These are phyloP conservation scores for Ramaria rubella DNA, from an alignment of 768 basidiomycete genomes.

Conservation along the genomic window DNA sequence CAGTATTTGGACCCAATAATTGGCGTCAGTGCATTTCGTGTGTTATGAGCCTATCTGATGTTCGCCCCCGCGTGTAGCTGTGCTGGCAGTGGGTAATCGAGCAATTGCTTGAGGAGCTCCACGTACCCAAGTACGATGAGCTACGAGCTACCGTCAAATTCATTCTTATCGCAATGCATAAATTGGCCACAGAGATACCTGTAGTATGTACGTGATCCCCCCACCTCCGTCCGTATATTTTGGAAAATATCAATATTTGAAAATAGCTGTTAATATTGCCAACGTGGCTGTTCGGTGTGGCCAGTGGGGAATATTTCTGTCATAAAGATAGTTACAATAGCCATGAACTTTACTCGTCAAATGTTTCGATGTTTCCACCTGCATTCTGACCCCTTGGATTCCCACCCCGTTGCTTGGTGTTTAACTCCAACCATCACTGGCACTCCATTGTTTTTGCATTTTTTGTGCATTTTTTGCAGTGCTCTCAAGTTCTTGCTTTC, in stretches of 20 bases:
- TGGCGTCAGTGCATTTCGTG: neutral
- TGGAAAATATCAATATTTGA: neutral
- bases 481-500: too few species aligned
- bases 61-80: neutral
- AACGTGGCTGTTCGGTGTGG: neutral
- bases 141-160: neutral
- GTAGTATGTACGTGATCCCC: neutral
- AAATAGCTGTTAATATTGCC: neutral
- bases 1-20: neutral
- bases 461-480: too few species aligned
- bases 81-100: neutral
- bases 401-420: too few species aligned
- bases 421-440: too few species aligned
- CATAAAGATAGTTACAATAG: too few species aligned
- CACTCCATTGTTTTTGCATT: too few species aligned
- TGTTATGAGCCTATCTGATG: neutral
- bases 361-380: too few species aligned
- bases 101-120: neutral
- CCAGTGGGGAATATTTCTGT: neutral
- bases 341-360: too few species aligned
- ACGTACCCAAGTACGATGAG: neutral
- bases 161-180: neutral
- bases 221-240: neutral
- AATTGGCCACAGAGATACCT: neutral
- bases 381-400: too few species aligned